phyloP scores from a whole-genome alignment of 139 green algal genomes.

The Pseudopediastrum boryanum region DNA sequence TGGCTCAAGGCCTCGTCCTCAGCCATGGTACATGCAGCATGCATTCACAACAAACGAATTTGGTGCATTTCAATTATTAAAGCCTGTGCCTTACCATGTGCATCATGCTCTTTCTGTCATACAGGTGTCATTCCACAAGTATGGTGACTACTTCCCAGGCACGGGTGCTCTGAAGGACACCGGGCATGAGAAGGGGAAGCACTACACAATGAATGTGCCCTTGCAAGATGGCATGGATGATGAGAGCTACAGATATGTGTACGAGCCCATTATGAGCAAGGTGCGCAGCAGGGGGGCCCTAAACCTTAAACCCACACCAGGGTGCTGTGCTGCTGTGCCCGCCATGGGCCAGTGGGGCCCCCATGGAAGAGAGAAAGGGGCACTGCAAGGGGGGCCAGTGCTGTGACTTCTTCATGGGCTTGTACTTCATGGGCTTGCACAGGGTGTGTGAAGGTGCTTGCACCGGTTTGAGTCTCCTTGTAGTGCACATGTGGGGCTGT shows the following conservation, averaged over 20 bases:
- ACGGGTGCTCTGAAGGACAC: constrained; percentile 86
- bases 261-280: constrained; percentile 92
- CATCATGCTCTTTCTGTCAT: constrained; percentile 15
- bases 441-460: too few species aligned
- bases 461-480: too few species aligned
- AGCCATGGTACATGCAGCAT: too few species aligned
- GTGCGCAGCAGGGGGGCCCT: constrained; percentile 37
- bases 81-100: too few species aligned
- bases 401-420: too few species aligned
- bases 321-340: not conserved
- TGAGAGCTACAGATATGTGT: constrained; percentile 90
- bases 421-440: too few species aligned
- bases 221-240: constrained; percentile 97
- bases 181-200: constrained; percentile 80
- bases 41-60: too few species aligned
- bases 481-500: too few species aligned
- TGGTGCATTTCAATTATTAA: too few species aligned
- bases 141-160: constrained; percentile 98
- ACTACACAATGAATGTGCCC: constrained; percentile 95
- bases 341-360: not conserved
- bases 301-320: not conserved
- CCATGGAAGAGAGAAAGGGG: not conserved
- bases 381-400: not conserved
- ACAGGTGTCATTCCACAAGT: constrained; percentile 89
- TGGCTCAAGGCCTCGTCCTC: too few species aligned